Percentiles rank a stretch among this genome's conserved stretches.
These are phyloP conservation scores for Beauveria sp. DNA, from an alignment of 2,329 filamentous ascomycete species.

Conservation along the genomic window DNA sequence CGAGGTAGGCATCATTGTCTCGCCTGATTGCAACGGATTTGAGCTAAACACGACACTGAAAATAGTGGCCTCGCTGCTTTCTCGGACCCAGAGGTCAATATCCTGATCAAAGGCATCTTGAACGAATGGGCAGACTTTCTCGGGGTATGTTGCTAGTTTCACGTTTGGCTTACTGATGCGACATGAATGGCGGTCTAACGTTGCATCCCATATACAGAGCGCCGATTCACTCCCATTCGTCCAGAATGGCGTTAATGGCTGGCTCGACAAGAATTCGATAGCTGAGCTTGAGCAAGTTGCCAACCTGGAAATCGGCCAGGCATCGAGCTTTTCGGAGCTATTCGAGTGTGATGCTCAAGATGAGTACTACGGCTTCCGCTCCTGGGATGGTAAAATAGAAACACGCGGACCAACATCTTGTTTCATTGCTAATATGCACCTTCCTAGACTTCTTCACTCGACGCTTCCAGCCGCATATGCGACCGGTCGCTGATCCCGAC, in stretches of 20 bases:
- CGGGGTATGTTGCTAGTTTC: background rate
- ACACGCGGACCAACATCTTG: fast-evolving
- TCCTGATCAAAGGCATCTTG: background rate
- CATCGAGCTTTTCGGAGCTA: slow-evolving; percentile 48
- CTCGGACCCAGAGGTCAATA: background rate
- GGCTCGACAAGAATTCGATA: slow-evolving; percentile 45
- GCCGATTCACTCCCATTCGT: slow-evolving; percentile 44
- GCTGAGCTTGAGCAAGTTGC: slow-evolving; percentile 44
- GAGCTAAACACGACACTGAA: background rate
- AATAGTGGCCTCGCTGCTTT: slow-evolving; percentile 4
- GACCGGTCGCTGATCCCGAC: slow-evolving; percentile 50
- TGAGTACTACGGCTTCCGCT: slow-evolving; percentile 52
- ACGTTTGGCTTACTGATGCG: no score
- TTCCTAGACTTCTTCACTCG: slow-evolving; percentile 57
- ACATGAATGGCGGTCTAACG: background rate
- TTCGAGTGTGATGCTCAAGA: slow-evolving; percentile 50
- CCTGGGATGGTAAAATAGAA: slow-evolving; percentile 52
- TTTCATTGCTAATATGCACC: background rate
- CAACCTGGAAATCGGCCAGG: slow-evolving; percentile 35
- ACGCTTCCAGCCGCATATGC: slow-evolving; percentile 40
- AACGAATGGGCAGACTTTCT: slow-evolving; percentile 8
- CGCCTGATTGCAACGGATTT: no score
- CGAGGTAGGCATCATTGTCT: slow-evolving; percentile 27
- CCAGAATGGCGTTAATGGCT: slow-evolving; percentile 39
- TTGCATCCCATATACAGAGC: slow-evolving; percentile 22